Evolutionary conservation across 2,329 filamentous ascomycete genomes (phyloP), one percentile per base, ranked within the genome.

Genomic region (Magnaporthiopsis poae): DNA sequence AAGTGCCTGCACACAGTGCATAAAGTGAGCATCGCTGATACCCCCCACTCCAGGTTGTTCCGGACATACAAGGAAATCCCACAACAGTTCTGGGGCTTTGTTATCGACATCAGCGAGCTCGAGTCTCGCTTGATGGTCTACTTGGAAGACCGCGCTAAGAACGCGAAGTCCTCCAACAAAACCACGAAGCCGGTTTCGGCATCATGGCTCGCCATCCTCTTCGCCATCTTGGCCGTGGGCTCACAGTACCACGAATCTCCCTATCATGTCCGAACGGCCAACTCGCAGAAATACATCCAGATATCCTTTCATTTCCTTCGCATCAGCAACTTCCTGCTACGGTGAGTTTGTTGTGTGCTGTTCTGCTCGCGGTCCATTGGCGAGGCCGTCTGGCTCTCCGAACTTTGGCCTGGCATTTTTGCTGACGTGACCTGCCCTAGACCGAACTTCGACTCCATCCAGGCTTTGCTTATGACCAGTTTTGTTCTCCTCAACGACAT

Each of bases 401-500:
- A 2, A 15, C 7, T 21, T 68, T 71, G 8, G 71, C 65, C 18
- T 27, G 27, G 36, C 66, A 63, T 0, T 27, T 1, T 18, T 60
- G 33, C 7, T 56, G n/a, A 56, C 29, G 33, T 39, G 2, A 29
- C 31, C 31, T 31, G 31, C 31, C 15, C 5, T 66, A 85, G 84
- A 39, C 86, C 86, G 1, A 88, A 87, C 0, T 81, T 88, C 59
- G 86, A 89, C 72, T 87, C 86, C 5, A 86, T 89, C 33, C 86
- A 89, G 72, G 86, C 86, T 0, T 76, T 89, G 60, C 77, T 89
- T 0, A 80, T 89, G 61, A 85, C 85, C 4, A 82, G 85, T 36
- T 88, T 88, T 69, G 86, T 87, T 2, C 77, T 89, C 2, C 77
- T 88, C 33, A 89, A 89, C 70, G 86, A 89, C 68, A 89, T 89